phyloP scores from a whole-genome alignment of 805 yeast genomes.

The Isabelozyma pseudorhagii region DNA sequence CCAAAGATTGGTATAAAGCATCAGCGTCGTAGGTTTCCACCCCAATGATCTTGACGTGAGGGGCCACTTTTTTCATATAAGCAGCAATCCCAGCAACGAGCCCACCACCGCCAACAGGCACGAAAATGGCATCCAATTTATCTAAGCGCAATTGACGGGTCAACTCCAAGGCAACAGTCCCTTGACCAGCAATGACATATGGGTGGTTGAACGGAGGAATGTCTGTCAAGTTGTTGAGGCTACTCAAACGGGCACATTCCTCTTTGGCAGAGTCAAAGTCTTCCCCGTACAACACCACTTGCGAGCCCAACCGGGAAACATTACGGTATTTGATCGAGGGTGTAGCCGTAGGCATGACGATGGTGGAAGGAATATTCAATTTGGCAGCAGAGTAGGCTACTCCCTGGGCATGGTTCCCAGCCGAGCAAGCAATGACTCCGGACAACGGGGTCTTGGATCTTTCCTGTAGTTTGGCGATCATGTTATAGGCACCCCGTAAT shows the following conservation, averaged over 20 bases:
- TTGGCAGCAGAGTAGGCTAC: constrained; percentile 90
- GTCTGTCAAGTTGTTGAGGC: constrained; percentile 72
- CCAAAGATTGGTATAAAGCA: constrained; percentile 75
- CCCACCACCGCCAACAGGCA: constrained; percentile 98
- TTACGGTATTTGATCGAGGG: constrained; percentile 92
- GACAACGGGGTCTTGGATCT: constrained; percentile 53
- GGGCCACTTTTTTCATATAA: constrained; percentile 91
- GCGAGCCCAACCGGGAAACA: constrained; percentile 89
- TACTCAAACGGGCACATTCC: constrained; percentile 74
- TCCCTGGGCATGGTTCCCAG: constrained; percentile 99
- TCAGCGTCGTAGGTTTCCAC: constrained; percentile 96
- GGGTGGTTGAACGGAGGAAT: constrained; percentile 99
- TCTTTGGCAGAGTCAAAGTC: constrained; percentile 94
- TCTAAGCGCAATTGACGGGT: constrained; percentile 80
- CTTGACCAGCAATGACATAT: constrained; percentile 97
- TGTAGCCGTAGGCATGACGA: constrained; percentile 97
- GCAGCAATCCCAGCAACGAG: constrained; percentile 86
- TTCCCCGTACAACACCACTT: constrained; percentile 89
- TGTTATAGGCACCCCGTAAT: constrained; percentile 95
- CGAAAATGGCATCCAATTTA: constrained; percentile 80
- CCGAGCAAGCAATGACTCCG: constrained; percentile 97
- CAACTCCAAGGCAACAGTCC: constrained; percentile 92
- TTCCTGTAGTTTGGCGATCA: constrained; percentile 84
- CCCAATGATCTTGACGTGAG: constrained; percentile 94
- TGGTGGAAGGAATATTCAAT: constrained; percentile 87